phyloP scores from a whole-genome alignment of 2,329 filamentous ascomycete genomes.

The Arachnopeziza araneosa region DNA sequence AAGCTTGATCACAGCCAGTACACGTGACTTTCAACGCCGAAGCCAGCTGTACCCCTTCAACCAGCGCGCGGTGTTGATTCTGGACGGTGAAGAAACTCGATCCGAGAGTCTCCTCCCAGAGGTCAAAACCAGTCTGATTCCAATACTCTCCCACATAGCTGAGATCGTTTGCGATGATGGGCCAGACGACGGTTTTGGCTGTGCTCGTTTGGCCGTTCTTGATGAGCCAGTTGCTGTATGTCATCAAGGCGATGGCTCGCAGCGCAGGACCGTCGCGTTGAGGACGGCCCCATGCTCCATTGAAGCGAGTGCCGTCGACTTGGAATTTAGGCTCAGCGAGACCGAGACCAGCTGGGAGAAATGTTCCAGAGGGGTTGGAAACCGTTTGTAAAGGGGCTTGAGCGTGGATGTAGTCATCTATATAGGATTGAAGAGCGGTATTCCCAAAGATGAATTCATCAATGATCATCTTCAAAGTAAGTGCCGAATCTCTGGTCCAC shows the following conservation, averaged over 20 bases:
- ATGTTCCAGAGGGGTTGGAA: conserved; percentile 47
- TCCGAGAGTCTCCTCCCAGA: conserved; percentile 79
- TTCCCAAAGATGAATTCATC: conserved; percentile 58
- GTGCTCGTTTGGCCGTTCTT: conserved; percentile 46
- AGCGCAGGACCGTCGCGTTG: conserved; percentile 76
- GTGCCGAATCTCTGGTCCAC: conserved; percentile 71
- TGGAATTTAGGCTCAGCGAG: conserved; percentile 71
- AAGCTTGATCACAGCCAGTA: conserved; percentile 57
- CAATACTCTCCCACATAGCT: conserved; percentile 69
- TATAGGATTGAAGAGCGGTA: conserved; percentile 39
- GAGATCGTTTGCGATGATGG: conserved; percentile 69
- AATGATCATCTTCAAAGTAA: conserved; percentile 63
- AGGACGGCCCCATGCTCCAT: conserved; percentile 54
- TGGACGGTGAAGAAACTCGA: conserved; percentile 75
- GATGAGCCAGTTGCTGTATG: conserved; percentile 69
- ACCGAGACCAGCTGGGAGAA: conserved; percentile 34
- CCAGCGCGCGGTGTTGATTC: conserved; percentile 54
- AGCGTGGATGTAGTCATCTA: conserved; percentile 62
- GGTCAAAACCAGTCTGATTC: conserved; percentile 60
- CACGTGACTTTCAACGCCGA: conserved; percentile 54
- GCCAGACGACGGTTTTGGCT: conserved; percentile 56
- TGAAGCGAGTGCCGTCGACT: conserved; percentile 57
- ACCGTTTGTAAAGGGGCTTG: conserved; percentile 54
- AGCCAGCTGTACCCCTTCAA: conserved; percentile 62
- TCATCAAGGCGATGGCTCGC: conserved; percentile 65